Base-by-base conservation (phyloP, 768 basidiomycete genomes). In the Myochromella boudieri region DNA sequence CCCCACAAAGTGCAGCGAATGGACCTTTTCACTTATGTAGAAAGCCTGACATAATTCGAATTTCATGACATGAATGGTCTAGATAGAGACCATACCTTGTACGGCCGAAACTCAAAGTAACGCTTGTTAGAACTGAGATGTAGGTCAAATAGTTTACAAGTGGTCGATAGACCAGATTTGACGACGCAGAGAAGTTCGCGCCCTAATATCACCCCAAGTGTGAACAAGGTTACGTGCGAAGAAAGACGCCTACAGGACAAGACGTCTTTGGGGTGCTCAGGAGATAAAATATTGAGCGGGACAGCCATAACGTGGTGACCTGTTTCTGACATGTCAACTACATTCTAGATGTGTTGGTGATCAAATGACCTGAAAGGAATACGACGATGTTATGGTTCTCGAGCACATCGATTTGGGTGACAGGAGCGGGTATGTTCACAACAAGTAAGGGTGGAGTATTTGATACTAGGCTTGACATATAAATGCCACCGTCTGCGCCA, bases 21-120 rank as follows among this genome's bases (percentile, higher is more conserved):
- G 78, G 20, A 83, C 82, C 57, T 87, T 83, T n/a, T 84, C 81
- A 1, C 85, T 86, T 42, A 90, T 85, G 56, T 91, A 91, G 64
- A 91, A 87, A 58, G 89, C 86, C 86, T 88, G 53, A 3, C 46
- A 11, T 2, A 46, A 31, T 15, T 18, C 37, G 33, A 2, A 37
- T 12, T 10, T 17, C 14, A 14, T 20, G 4, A 10, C 14, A 27
- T 11, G 31, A 15, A 2, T 10, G 11, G 6, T 14, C 9, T 20
- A n/a, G 14, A 15, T 28, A 22, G 5, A 12, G 14, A 8, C 7
- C 28, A n/a, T 37, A 58, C 56, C 48, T 49, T 54, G 29, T 50
- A 52, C 3, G 12, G 6, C 6, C 10, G 24, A 17, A 57, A 31
- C 1, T 4, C 20, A 7, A 34, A 48, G 7, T 10, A n/a, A 10